Evolutionary conservation across 1,284 basidiomycete genomes (phyloP), one percentile per base, ranked within the genome.

Genomic region (Phaffia rhodozyma): DNA sequence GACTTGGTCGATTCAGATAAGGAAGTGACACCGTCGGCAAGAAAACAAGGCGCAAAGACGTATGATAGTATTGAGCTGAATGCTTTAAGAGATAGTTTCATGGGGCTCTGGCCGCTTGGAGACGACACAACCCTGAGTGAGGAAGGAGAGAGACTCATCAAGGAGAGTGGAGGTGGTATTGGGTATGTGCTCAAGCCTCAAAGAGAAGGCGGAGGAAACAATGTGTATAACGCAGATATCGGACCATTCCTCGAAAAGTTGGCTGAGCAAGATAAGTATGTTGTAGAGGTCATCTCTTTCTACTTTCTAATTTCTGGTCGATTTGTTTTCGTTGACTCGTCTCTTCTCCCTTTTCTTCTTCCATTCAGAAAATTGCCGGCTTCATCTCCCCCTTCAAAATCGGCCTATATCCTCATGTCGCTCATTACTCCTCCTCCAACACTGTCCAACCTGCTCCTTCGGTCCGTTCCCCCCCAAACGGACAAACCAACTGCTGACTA

Each of bases 131-230:
- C 67, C 7, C 62, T 76, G 0, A 79, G 78, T 0, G 61, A 71
- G 62, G 68, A 78, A 60, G 87, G 83, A 0, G 77, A 82, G 27
- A 67, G 72, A 18, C 77, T 82, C 50, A 89, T 88, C 0, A 76
- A 78, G n/a, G 74, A 76, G 4, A 27, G 66, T 0, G 69, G 72
- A 3, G 70, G 79, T 16, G 79, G 84, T 0, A 71, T 78, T 5
- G 76, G 80, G 18, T 85, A 89, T 55, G 96, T 97, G 2, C 80
- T 97, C 58, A 97, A 98, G 74, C 94, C 94, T 0, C 93, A 97
- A 75, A 82, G 93, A 23, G 91, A 98, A 78, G 94, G 96, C 5
- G 94, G 96, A 0, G 94, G 94, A 3, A 96, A 98, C 74, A 98
- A 98, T 72, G 83, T 97, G 29, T 98, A 97, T 77, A 86, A 88